Percentiles rank a stretch among this genome's conserved stretches.
Conservation (phyloP, 202 grass and related monocot genomes). For the Panicum hallii region DNA sequence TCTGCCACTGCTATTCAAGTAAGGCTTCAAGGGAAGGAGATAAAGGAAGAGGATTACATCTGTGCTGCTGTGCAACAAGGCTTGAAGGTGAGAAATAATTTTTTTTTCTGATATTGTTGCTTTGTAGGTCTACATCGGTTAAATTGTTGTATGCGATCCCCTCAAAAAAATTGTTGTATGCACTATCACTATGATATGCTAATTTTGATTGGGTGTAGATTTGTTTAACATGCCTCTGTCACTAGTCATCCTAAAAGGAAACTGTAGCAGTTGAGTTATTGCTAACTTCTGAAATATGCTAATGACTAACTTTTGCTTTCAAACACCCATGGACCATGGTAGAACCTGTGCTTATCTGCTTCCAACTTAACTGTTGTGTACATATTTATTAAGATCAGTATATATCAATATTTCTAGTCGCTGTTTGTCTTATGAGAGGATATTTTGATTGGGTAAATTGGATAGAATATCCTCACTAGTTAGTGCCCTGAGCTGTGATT, state of each 20-base stretch:
- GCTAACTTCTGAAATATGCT: background rate
- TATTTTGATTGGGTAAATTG: background rate
- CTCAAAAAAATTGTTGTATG: no score
- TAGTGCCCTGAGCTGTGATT: background rate
- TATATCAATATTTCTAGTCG: background rate
- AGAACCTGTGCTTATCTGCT: constrained; percentile 1
- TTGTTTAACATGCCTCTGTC: no score
- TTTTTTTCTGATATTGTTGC: no score
- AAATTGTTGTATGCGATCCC: no score
- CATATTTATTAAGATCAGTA: background rate
- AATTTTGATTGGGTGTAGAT: no score
- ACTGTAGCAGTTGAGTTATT: background rate
- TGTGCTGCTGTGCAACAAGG: no score
- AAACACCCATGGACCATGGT: background rate
- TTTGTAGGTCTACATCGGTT: no score
- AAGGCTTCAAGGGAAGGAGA: no score
- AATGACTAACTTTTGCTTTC: background rate
- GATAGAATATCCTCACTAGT: constrained; percentile 4
- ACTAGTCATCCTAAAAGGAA: background rate
- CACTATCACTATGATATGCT: no score
- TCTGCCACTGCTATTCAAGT: no score
- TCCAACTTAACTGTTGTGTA: background rate
- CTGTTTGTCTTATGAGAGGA: background rate
- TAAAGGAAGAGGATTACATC: no score
- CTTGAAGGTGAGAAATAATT: no score